Evolutionary conservation across 176 grass and related monocot species (phyloP), one percentile per base, ranked within the genome.

Genomic region (Oryza glaberrima): DNA sequence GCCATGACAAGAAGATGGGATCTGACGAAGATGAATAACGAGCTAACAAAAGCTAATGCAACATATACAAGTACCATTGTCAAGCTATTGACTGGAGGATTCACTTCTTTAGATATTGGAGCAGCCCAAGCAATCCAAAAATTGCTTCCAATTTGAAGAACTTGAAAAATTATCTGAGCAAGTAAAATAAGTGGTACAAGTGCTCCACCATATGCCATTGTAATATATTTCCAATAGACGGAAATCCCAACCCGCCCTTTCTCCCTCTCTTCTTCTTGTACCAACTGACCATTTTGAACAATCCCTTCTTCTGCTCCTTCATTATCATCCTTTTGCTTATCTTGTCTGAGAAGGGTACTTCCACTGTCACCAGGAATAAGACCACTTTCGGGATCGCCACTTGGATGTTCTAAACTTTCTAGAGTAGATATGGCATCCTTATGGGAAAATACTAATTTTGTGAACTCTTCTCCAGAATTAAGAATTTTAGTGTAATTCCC

Each of bases 211-310:
- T 96, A 91, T 84, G 84, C 88, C 73, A 91, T 72, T 19, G 86
- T 93, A n/a, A 95, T 82, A 56, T 91, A 91, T 61, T 82, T 89
- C 88, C 88, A 87, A 63, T 93, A 95, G 56, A 95, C 83, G 64
- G 47, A 73, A 77, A 93, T 85, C 47, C 88, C 91, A 47, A 92
- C 88, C 23, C 86, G 83, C 38, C 88, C 94, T 88, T 87, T 82
- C 83, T 91, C 94, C 82, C 91, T 93, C 54, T 96, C 94, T 86
- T 96, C 93, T 67, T 92, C 91, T 80, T 85, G 77, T 77, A 93
- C 84, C 13, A 93, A 73, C 34, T 93, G 88, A 56, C 86, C 88
- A 36, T 78, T 87, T 64, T 79, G 45, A 36, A 3, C 11, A 68
- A 51, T 65, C 35, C 35, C 35, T 40, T 9, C 12, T 28, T 58